Base-by-base conservation (phyloP, 768 basidiomycete genomes). In the Mycena latifolia region DNA sequence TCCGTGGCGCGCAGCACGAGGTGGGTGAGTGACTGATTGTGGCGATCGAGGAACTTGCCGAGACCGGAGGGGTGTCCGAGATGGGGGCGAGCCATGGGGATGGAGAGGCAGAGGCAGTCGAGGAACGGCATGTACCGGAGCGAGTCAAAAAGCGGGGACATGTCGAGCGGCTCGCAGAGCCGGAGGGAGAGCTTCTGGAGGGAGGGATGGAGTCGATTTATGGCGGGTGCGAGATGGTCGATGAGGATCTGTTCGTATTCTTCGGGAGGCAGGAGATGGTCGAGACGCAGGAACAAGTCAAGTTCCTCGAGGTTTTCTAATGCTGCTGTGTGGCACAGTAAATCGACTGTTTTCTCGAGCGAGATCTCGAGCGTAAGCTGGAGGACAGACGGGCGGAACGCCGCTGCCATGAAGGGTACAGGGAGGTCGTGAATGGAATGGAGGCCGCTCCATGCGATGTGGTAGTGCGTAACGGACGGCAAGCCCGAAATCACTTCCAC, bases 391-490 rank as follows among this genome's bases (percentile, higher is more conserved):
- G 73, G 68, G 10, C 76, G 75, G 70, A 81, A 79, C n/a, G 77
- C 75, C 25, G 79, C 76, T 25, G 76, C 67, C 3, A 82, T 73
- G 63, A 80, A 78, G 11, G 78, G 77, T 0, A 75, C 73, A 20
- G 77, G 77, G 27, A 76, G 71, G 65, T 73, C 61, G 45, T 69
- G 45, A 53, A 74, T 71, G 14, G 71, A 53, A 33, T 80, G 80
- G 22, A 83, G 77, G 20, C 83, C 82, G 35, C 75, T 79, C 85
- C 84, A 86, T 41, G 81, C 81, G 63, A 86, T 81, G 63, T 85
- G 82, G 71, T 84, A 85, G 68, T 85, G 82, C 17, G 79, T 81
- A 14, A 86, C 75, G 57, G 84, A 81, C 22, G 82, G 82, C 10
- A 86, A 77, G 1, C 78, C 76, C 20, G 77, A 76, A 22, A 86